Base-by-base conservation (phyloP, 371 early-diverging fungal genomes). In the Mortierella sp. region DNA sequence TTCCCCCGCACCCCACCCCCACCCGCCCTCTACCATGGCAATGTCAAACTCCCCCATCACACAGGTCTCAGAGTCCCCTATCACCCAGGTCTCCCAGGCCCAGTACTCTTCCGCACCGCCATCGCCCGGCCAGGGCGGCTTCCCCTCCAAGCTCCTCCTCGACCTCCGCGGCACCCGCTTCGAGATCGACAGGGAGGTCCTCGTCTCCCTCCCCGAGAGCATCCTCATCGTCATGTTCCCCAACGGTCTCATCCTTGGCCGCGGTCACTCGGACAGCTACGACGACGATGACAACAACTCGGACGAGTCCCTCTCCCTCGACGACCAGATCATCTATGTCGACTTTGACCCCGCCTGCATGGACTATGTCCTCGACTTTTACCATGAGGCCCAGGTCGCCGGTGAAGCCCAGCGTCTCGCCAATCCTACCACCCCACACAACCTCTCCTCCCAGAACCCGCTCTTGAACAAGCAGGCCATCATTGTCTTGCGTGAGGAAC, bases 151-250 rank as follows among this genome's bases (percentile, higher is more conserved):
- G 31, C 71, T 92, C 16, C 78, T 84, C 48, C 79, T 94, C 16
- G 88, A 92, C 58, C 76, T 94, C 31, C 85, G 94, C 61, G 93
- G 93, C 0, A 87, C 85, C 27, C 88, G 85, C 13, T 82, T 92
- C 54, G 87, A 89, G 58, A 74, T 94, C 22, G 90, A 90, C 73
- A 86, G 92, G 60, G 91, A 94, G 44, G 84, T 83, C 7, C 82
- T 94, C 14, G 83, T 90, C 64, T 87, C 85, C 67, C 73, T 94
- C 22, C 94, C 94, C 6, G 93, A 94, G 67, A 87, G 89, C 51
- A 78, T 94, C 51, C 80, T 92, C 51, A 86, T 89, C 79, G 91
- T 90, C 69, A 94, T 94, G 94, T 94, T 94, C 60, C 94, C 94
- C 6, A 87, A 91, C 54, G 93, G 93, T 9, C 82, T 91, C 46